Evolutionary conservation across 345 rosid genomes (phyloP), one percentile per base, ranked within the genome.

Genomic region (Moricandia arvensis): DNA sequence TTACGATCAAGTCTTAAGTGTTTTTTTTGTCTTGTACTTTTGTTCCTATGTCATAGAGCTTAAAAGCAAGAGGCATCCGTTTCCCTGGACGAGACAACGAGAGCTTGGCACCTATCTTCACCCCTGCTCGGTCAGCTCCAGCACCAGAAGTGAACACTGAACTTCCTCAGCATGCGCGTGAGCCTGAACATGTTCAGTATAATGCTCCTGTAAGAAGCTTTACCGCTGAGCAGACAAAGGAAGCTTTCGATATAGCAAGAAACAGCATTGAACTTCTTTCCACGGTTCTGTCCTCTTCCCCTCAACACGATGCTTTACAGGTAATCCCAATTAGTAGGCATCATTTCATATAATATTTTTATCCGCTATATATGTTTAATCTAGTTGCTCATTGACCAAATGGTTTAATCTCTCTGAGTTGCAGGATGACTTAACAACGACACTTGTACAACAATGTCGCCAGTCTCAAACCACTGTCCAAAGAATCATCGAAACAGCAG

Each of bases 71-170:
- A 82, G 99, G 98, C 16, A 88, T 96, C 49, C 87, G 96, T 9
- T 96, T 96, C 82, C 98, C 99, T 63, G 99, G 96, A 49, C 93
- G 97, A 80, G 99, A 96, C 79, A 70, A 81, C 43, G 99, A 96
- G 86, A 96, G 97, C 79, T 75, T 93, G 85, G 98, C 87, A 47
- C 98, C 99, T 49, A 89, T 96, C 65, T 93, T 96, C 75, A 96
- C 98, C 5, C 99, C 97, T 75, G 85, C 98, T 73, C 89, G 85
- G 66, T 83, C 99, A 58, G 85, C 82, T 75, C 83, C 89, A 18
- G 88, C 85, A 49, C 83, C 84, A 16, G 96, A 92, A 68, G 82
- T 71, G 63, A 87, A 82, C 78, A 74, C 76, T 37, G 79, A 71
- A 73, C 76, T 82, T 73, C 87, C 84, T 41, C 87, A 83, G 74